phyloP scores from a whole-genome alignment of 257 asterid species.

The Thymus quinquecostatus region DNA sequence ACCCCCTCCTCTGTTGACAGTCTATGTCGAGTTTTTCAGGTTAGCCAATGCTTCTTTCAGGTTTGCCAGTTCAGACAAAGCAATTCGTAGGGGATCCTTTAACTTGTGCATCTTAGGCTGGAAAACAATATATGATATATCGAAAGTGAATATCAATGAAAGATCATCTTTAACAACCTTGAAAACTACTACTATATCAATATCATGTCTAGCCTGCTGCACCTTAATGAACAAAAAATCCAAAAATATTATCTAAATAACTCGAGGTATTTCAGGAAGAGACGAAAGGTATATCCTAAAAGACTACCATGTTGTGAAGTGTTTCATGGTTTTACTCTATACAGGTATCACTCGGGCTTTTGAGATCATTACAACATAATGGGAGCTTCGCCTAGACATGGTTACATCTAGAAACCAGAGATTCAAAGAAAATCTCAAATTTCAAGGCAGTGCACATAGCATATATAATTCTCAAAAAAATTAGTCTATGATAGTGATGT shows the following conservation, averaged over 20 bases:
- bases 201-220: neutral
- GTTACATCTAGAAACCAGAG: slow-evolving; percentile 10
- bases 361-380: slow-evolving; percentile 3
- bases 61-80: slow-evolving; percentile 60
- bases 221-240: neutral
- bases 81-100: slow-evolving; percentile 59
- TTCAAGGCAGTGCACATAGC: slow-evolving; percentile 11
- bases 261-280: neutral
- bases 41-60: slow-evolving; percentile 59
- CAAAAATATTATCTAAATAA: neutral
- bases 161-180: neutral
- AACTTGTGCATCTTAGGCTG: slow-evolving; percentile 62
- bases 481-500: slow-evolving; percentile 12
- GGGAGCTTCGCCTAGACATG: slow-evolving; percentile 3
- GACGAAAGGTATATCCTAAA: neutral
- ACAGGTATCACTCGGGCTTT: neutral
- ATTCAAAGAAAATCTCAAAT: neutral
- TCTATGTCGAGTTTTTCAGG: slow-evolving; percentile 39
- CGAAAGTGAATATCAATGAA: neutral
- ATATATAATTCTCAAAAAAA: neutral
- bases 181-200: neutral
- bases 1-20: slow-evolving; percentile 16
- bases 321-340: neutral
- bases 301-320: neutral
- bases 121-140: slow-evolving; percentile 12